Evolutionary conservation across 1,139 yeast genomes (phyloP).

Genomic region (Zygotorulaspora mrakii): DNA sequence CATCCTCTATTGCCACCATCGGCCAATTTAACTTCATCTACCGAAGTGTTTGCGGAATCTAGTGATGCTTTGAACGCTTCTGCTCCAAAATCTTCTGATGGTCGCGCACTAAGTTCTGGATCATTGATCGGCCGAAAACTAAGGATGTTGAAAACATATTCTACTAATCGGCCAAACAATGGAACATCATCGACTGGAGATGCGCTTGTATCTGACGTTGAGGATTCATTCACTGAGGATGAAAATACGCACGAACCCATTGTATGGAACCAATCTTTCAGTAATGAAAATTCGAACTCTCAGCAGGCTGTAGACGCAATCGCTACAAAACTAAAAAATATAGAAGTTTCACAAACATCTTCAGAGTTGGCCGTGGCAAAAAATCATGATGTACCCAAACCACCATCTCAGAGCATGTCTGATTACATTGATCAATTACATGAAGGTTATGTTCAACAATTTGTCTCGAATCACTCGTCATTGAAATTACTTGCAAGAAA

Average conservation of each 20-base stretch:
- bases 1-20: constrained; percentile 21
- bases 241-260: constrained; percentile 11
- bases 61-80: constrained; percentile 11
- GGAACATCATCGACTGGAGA: constrained; percentile 8
- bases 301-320: constrained; percentile 7
- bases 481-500: constrained; percentile 29
- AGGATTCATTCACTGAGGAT: constrained; percentile 13
- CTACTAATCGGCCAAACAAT: constrained; percentile 12
- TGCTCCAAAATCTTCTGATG: constrained; percentile 12
- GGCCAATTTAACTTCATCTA: constrained; percentile 12
- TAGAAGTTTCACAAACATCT: constrained; percentile 10
- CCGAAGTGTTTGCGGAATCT: constrained; percentile 7
- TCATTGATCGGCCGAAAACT: constrained; percentile 29
- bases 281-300: constrained; percentile 8
- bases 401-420: constrained; percentile 19
- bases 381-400: constrained; percentile 5
- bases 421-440: constrained; percentile 28
- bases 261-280: constrained; percentile 10
- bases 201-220: constrained; percentile 12
- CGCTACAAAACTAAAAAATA: constrained; percentile 12
- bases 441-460: constrained; percentile 26
- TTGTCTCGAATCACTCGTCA: constrained; percentile 23
- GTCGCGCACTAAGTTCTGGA: constrained; percentile 30
- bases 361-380: constrained; percentile 5
- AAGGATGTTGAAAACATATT: constrained; percentile 24